phyloP scores from a whole-genome alignment of 2,329 filamentous ascomycete genomes.

The Trichoderma atrobrunneum region DNA sequence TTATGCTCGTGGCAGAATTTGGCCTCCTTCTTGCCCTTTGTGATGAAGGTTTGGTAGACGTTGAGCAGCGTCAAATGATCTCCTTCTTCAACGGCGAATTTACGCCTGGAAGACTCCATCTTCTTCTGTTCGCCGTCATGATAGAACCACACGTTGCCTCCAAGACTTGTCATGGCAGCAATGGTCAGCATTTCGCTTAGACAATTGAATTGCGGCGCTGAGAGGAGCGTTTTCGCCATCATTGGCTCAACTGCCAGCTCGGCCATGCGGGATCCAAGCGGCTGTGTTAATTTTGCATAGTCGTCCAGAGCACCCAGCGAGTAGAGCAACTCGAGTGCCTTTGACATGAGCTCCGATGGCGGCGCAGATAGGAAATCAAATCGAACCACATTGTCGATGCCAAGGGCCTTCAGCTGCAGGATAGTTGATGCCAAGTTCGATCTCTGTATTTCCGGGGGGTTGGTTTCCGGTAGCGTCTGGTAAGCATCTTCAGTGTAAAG shows the following conservation, averaged over 20 bases:
- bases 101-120: slow-evolving; percentile 70
- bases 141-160: slow-evolving; percentile 78
- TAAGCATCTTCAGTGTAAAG: slow-evolving; percentile 81
- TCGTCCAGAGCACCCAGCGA: slow-evolving; percentile 83
- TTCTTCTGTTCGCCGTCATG: slow-evolving; percentile 74
- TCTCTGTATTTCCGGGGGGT: slow-evolving; percentile 85
- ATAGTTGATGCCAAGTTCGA: slow-evolving; percentile 86
- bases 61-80: slow-evolving; percentile 92
- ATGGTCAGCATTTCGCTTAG: slow-evolving; percentile 85
- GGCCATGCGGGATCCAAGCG: slow-evolving; percentile 87
- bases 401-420: slow-evolving; percentile 88
- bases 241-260: slow-evolving; percentile 92
- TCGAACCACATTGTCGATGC: slow-evolving; percentile 88
- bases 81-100: slow-evolving; percentile 89
- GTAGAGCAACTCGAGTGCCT: slow-evolving; percentile 83
- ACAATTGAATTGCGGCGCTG: slow-evolving; percentile 71
- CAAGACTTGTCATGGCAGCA: slow-evolving; percentile 87
- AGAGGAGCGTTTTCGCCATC: slow-evolving; percentile 86
- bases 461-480: slow-evolving; percentile 63
- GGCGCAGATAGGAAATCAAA: slow-evolving; percentile 89
- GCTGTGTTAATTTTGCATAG: slow-evolving; percentile 85
- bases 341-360: slow-evolving; percentile 77
- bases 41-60: slow-evolving; percentile 86
- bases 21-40: slow-evolving; percentile 75
- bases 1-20: slow-evolving; percentile 85